Evolutionary conservation across 1,139 yeast genomes (phyloP).

Genomic region (Barnettozyma hawaiiensis): DNA sequence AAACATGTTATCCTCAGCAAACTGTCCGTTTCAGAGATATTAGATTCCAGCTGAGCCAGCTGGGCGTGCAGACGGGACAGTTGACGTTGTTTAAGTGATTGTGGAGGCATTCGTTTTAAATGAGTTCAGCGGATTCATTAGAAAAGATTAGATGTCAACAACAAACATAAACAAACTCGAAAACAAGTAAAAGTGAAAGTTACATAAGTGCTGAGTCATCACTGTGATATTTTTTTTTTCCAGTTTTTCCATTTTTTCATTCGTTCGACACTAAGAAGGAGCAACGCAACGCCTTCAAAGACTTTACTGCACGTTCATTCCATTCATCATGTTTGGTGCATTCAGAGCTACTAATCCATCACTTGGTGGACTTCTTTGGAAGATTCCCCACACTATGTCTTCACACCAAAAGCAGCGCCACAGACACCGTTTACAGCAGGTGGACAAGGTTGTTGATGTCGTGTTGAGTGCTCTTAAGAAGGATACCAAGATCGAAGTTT

Average conservation of each 20-base stretch:
- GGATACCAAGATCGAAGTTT: constrained; percentile 24
- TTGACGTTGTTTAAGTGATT: constrained; percentile 42
- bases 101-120: too few species aligned
- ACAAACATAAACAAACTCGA: not conserved
- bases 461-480: constrained; percentile 56
- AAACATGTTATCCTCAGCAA: constrained; percentile 47
- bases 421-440: constrained; percentile 72
- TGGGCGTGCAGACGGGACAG: constrained; percentile 57
- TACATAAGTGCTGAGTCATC: not conserved
- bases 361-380: constrained; percentile 83
- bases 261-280: too few species aligned
- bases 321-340: constrained; percentile 67
- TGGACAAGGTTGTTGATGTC: constrained; percentile 72
- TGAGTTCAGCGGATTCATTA: too few species aligned
- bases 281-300: too few species aligned
- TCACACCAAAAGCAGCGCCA: constrained; percentile 76
- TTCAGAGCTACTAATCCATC: constrained; percentile 59
- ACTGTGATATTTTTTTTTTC: too few species aligned
- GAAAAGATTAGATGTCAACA: not conserved
- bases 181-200: not conserved
- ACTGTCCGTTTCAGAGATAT: constrained; percentile 51
- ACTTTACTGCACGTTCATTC: too few species aligned
- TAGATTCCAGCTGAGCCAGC: constrained; percentile 56
- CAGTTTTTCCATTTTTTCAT: too few species aligned
- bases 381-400: constrained; percentile 73